These are phyloP conservation scores for Ceratobasidium sp. DNA, from an alignment of 1,284 basidiomycete genomes.

Conservation along the genomic window DNA sequence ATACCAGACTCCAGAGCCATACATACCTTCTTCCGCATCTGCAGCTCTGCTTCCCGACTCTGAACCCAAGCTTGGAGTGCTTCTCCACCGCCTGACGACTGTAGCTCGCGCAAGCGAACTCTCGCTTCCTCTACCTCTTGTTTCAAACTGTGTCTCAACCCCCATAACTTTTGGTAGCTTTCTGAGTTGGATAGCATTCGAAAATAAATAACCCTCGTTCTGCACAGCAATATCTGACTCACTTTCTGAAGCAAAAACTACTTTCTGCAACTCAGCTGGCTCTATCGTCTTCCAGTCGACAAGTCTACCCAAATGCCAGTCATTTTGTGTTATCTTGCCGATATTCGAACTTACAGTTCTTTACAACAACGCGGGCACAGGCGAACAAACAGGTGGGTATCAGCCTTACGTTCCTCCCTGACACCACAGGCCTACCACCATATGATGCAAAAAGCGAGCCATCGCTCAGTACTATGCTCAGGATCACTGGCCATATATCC, in stretches of 20 bases:
- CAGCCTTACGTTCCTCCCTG: not conserved
- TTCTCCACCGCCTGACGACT: not conserved
- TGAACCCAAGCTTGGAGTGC: not conserved
- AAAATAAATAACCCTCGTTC: not conserved
- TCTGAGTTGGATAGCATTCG: not conserved
- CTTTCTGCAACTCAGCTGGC: not conserved
- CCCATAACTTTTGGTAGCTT: not conserved
- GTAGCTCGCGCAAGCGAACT: not conserved
- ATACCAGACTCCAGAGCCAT: not conserved
- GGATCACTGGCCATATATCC: not conserved
- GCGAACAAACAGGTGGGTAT: not conserved
- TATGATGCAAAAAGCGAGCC: not conserved
- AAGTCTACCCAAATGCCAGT: not conserved
- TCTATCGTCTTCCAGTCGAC: not conserved
- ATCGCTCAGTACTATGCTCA: not conserved
- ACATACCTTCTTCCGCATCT: not conserved
- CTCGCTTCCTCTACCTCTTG: not conserved
- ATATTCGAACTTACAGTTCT: not conserved
- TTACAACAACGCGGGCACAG: not conserved
- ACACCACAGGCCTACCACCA: not conserved
- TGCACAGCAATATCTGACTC: not conserved
- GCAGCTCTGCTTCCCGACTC: not conserved
- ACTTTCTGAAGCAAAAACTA: constrained; percentile 7
- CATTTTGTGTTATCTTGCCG: not conserved
- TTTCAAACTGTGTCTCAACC: not conserved